These are phyloP conservation scores for Proteromonas lacertae DNA, from an alignment of 352 stramenopile species.

Conservation along the genomic window DNA sequence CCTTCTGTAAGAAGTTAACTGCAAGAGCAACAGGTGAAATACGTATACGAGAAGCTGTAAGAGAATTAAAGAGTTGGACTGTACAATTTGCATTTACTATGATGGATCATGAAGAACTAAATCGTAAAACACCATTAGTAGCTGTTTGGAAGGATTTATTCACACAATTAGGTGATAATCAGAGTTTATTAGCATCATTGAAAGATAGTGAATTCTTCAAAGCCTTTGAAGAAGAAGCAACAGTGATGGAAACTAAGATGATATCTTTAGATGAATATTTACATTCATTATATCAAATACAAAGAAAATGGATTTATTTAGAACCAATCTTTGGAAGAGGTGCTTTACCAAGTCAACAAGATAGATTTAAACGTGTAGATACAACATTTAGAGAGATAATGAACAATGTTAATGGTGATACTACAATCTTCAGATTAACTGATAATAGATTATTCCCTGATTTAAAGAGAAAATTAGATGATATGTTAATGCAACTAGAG, in stretches of 20 bases:
- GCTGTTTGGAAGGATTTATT: slow-evolving; percentile 72
- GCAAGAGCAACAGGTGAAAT: slow-evolving; percentile 18
- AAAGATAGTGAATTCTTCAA: slow-evolving; percentile 82
- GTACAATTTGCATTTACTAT: slow-evolving; percentile 50
- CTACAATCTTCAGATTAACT: slow-evolving; percentile 54
- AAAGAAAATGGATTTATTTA: slow-evolving; percentile 78
- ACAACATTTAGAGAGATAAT: slow-evolving; percentile 72
- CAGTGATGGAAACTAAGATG: slow-evolving; percentile 54
- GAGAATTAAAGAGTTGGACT: slow-evolving; percentile 58
- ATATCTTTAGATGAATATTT: slow-evolving; percentile 30
- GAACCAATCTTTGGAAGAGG: slow-evolving; percentile 72
- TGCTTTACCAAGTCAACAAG: slow-evolving; percentile 45
- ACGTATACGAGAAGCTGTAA: slow-evolving; percentile 59
- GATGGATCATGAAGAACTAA: slow-evolving; percentile 37
- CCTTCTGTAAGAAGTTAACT: slow-evolving; percentile 50
- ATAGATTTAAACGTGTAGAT: slow-evolving; percentile 50
- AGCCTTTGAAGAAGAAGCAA: slow-evolving; percentile 48
- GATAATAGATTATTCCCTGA: slow-evolving; percentile 54
- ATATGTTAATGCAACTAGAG: slow-evolving; percentile 61
- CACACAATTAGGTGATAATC: slow-evolving; percentile 65
- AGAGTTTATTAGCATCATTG: slow-evolving; percentile 53
- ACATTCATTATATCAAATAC: slow-evolving; percentile 42
- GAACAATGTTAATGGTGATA: slow-evolving; percentile 30
- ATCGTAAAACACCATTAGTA: slow-evolving; percentile 38
- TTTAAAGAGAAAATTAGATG: slow-evolving; percentile 25